Evolutionary conservation across 192 early-diverging fungal genomes (phyloP).

Genomic region (Rhizophagus prolifer): DNA sequence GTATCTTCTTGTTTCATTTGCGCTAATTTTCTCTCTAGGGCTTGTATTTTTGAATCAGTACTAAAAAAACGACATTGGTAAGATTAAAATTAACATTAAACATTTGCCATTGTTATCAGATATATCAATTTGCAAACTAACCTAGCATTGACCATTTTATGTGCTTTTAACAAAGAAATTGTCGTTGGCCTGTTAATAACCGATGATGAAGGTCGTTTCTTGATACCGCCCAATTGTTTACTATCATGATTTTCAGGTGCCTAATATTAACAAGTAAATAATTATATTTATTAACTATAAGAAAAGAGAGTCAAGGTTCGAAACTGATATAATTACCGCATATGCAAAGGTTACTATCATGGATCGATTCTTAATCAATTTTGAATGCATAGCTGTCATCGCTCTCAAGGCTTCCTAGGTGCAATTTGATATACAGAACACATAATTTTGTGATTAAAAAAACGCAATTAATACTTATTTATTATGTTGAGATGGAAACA

Average conservation of each 20-base stretch:
- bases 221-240: conserved; percentile 28
- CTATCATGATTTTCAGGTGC: conserved; percentile 43
- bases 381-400: conserved; percentile 54
- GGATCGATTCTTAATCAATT: conserved; percentile 50
- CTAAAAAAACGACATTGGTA: conserved; percentile 29
- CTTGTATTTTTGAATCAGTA: conserved; percentile 64
- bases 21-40: conserved; percentile 67
- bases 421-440: conserved; percentile 7
- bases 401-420: conserved; percentile 53
- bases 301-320: not conserved
- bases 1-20: conserved; percentile 33
- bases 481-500: not conserved
- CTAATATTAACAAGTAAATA: conserved; percentile 24
- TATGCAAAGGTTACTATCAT: conserved; percentile 64
- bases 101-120: too few relatives aligned
- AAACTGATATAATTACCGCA: conserved; percentile 38
- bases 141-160: conserved; percentile 48
- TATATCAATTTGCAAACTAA: conserved; percentile 17
- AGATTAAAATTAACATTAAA: not conserved
- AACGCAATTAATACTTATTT: not conserved
- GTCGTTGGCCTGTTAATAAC: conserved; percentile 45
- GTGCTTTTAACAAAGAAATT: conserved; percentile 45
- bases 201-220: conserved; percentile 31
- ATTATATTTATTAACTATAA: not conserved
- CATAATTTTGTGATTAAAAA: not conserved